Evolutionary conservation across 2,329 filamentous ascomycete genomes (phyloP), one percentile per base, ranked within the genome.

Genomic region (Aureobasidium sp.): DNA sequence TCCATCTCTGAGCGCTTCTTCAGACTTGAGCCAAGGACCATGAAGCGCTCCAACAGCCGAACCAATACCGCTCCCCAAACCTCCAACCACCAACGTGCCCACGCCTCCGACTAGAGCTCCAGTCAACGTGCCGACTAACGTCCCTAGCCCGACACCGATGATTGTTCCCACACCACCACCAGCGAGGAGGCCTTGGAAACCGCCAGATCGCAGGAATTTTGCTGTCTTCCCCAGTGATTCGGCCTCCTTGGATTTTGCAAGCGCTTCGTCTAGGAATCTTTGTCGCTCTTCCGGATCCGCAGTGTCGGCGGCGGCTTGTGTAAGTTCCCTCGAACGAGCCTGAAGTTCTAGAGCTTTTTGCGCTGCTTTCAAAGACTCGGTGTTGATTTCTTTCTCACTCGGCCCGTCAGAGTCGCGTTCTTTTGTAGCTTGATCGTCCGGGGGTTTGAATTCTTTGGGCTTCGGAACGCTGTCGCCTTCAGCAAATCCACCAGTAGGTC

Each of bases 191-290:
- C 70, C 70, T 63, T 72, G 70, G 36, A 71, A 69, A 1, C 68
- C 65, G 20, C 70, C 70, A 42, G 67, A 66, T 27, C 64, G 60
- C 37, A 71, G 65, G 52, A 69, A 72, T 53, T 70, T 71, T 22
- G 70, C 70, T 1, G 68, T 69, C 64, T 72, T 72, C 14, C 70
- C 70, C 34, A 71, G 71, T 0, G 68, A 68, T 47, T 72, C 70
- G 42, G 70, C 68, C 27, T 67, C 67, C 27, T 70, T 66, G 37
- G 70, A 62, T 52, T 68, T 67, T 45, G 71, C 64, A 7, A 72
- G 62, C 17, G 70, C 68, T 62, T 71, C 55, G 31, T 72, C 68
- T 36, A 72, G 62, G 12, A 72, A 63, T 57, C 70, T 68, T 47
- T 72, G 70, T n/a, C 70, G 62, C 42, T 72, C 70, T 14, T 71